Percentiles rank a stretch among this genome's conserved stretches.
These are phyloP conservation scores for Triglochin maritima DNA, from an alignment of 106 monocot genomes.

Conservation along the genomic window DNA sequence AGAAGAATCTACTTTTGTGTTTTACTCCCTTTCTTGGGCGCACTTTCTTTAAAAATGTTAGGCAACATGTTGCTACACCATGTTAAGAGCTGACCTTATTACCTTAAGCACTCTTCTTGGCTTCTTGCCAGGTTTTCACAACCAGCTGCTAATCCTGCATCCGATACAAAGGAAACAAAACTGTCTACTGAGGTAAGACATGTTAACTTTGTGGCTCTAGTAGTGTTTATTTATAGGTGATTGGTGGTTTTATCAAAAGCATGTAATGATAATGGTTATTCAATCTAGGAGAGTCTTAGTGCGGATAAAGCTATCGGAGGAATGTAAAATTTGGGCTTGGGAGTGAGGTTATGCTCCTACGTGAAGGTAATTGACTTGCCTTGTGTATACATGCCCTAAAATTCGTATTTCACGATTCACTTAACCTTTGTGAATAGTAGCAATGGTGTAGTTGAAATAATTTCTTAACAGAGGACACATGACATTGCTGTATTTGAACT, in stretches of 20 bases:
- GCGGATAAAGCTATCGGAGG: not conserved
- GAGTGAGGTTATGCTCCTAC: too few species aligned
- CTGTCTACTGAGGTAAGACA: not conserved
- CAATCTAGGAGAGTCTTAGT: not conserved
- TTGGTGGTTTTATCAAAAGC: not conserved
- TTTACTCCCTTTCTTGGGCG: not conserved
- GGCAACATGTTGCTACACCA: not conserved
- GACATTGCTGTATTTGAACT: too few species aligned
- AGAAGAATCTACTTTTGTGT: conserved; percentile 1
- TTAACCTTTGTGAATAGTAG: too few species aligned
- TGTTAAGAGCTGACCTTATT: too few species aligned
- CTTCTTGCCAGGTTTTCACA: not conserved
- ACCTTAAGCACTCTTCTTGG: too few species aligned
- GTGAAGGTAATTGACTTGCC: too few species aligned
- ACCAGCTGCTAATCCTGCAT: not conserved
- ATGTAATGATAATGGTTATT: not conserved
- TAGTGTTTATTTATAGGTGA: not conserved
- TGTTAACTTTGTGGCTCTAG: not conserved
- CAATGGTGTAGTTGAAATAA: too few species aligned
- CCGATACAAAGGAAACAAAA: not conserved
- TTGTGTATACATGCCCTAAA: too few species aligned
- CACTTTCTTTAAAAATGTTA: not conserved
- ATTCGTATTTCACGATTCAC: too few species aligned
- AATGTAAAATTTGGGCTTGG: not conserved
- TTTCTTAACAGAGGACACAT: too few species aligned